phyloP scores from a whole-genome alignment of 371 early-diverging fungal species.

The Chytridium lagenaria region DNA sequence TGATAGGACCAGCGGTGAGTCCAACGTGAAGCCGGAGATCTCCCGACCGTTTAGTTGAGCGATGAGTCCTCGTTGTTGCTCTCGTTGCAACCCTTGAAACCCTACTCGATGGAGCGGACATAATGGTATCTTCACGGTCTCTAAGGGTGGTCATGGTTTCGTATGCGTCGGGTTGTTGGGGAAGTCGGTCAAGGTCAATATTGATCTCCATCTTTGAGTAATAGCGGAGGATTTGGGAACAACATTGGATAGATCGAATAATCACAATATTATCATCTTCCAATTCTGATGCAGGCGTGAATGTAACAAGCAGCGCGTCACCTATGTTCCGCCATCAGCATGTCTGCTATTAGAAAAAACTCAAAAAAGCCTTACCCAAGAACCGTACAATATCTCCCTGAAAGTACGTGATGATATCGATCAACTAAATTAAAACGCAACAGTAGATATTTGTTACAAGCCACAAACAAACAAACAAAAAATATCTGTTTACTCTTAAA shows the following conservation, averaged over 20 bases:
- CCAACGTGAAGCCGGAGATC: conserved; percentile 12
- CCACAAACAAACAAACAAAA: not conserved
- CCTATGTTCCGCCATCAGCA: not conserved
- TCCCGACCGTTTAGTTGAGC: not conserved
- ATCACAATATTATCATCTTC: not conserved
- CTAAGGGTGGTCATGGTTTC: not conserved
- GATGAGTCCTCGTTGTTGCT: not conserved
- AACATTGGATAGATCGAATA: not conserved
- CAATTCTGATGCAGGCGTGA: not conserved
- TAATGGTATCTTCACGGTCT: not conserved
- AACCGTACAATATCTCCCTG: conserved; percentile 10
- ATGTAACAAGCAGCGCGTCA: conserved; percentile 18
- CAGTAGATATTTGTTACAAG: not conserved
- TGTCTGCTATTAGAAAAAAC: not conserved
- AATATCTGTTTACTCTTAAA: not conserved
- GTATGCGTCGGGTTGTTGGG: not conserved
- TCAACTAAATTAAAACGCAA: not conserved
- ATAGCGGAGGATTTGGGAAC: conserved; percentile 7
- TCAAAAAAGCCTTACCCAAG: not conserved
- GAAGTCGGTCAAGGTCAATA: not conserved
- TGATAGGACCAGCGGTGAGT: conserved; percentile 2
- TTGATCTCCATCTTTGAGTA: conserved; percentile 3
- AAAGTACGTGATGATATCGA: conserved; percentile 4
- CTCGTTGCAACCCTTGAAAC: not conserved
- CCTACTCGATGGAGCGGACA: not conserved